Conservation (phyloP, 208 protist species). For the Tritrichomonas foetus region DNA sequence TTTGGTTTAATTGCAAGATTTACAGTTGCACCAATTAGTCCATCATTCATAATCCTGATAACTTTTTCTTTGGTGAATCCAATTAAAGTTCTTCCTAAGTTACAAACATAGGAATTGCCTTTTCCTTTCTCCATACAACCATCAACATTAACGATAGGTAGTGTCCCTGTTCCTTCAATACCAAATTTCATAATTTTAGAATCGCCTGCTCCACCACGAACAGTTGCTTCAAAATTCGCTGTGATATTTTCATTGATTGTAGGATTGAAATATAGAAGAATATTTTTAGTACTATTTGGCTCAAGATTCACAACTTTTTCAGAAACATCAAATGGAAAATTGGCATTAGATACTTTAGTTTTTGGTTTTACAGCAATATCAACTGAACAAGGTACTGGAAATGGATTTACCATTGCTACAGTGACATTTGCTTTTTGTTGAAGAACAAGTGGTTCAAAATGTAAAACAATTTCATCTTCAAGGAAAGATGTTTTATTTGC, state of each 20-base stretch:
- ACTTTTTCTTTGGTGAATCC: conserved; percentile 25
- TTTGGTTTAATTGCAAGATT: not conserved
- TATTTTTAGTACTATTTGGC: too few species aligned
- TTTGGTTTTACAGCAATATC: not conserved
- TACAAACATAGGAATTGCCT: not conserved
- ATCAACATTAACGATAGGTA: not conserved
- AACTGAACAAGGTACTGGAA: not conserved
- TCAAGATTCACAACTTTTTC: not conserved
- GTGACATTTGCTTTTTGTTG: too few species aligned
- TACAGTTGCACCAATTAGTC: not conserved
- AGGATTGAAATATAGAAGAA: not conserved
- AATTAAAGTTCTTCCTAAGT: not conserved
- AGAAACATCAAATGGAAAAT: not conserved
- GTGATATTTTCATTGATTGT: not conserved
- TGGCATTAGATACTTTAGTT: not conserved
- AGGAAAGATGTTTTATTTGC: not conserved
- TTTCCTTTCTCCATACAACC: not conserved
- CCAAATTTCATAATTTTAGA: not conserved
- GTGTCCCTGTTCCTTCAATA: not conserved
- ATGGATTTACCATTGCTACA: not conserved
- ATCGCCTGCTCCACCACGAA: not conserved
- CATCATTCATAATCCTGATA: not conserved
- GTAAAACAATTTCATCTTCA: not conserved
- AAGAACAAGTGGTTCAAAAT: not conserved
- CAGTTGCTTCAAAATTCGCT: not conserved